Base-by-base conservation (phyloP, 106 monocot species). In the Iris macrosiphon region DNA sequence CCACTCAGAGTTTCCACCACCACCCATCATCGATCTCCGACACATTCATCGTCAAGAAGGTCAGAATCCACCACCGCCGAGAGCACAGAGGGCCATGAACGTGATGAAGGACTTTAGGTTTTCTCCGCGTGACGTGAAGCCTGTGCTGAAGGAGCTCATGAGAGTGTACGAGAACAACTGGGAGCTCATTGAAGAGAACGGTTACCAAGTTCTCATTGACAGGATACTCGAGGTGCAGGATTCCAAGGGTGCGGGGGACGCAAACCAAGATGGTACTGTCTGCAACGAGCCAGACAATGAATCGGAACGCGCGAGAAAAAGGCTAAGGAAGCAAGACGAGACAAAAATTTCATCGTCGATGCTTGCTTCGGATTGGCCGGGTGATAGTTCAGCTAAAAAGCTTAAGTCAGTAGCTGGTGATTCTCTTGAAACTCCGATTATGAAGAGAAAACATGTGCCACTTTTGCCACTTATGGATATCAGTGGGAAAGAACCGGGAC, bases 141-240 rank as follows among this genome's bases (percentile, higher is more conserved):
- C 62, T 25, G 74, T 86, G 16, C 56, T 92, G 41, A 75, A 64
- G 46, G 49, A 61, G 2, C 72, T 92, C 5, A 49, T 91, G 26
- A 60, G 55, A 23, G 60, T 63, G 30, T 92, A 49, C 10, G 85
- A 75, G 2, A 22, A 75, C 49, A 81, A 73, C 4, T 85, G 85
- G 85, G 70, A 69, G 16, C 40, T 59, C 20, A 85, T 92, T 31
- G 91, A 92, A 65, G 68, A 60, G 4, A 75, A 92, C 16, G 70
- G 63, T 45, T 92, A 85, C 27, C 33, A 64, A 11, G 66, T 64
- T 35, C 69, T 92, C 31, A 81, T 65, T 4, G 82, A 92, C 40
- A 75, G 78, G 7, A 57, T 92, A 8, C 43, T 81, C 59, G 68
- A 74, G n/a, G 11, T 25, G 14, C 54, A 73, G 23, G 83, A 80